Conservation (phyloP, 2,329 filamentous ascomycete species). For the Penicillium sp. region DNA sequence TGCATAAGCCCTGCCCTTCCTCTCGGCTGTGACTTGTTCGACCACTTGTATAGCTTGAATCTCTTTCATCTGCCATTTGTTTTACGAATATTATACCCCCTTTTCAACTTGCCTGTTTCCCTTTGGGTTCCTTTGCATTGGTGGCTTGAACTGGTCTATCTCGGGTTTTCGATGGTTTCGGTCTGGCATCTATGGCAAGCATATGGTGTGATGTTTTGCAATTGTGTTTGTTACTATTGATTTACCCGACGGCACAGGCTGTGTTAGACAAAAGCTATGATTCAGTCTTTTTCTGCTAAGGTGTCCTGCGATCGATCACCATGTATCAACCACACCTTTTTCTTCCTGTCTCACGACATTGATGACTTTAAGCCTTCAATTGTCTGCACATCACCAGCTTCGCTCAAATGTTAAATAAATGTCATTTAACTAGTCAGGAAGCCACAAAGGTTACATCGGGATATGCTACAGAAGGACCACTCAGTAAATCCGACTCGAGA, state of each 20-base stretch:
- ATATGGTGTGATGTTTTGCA: conserved; percentile 2
- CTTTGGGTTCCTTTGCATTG: conserved; percentile 16
- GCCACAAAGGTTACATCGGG: no score
- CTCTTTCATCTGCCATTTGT: conserved; percentile 8
- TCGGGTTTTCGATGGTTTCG: conserved; percentile 5
- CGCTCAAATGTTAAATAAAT: no score
- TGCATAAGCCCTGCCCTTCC: conserved; percentile 9
- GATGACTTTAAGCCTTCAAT: neutral
- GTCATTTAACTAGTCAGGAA: no score
- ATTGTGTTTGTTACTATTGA: neutral
- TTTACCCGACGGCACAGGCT: neutral
- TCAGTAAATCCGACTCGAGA: no score
- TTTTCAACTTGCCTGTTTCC: conserved; percentile 11
- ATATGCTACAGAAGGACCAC: no score
- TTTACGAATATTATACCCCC: neutral
- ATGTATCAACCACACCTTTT: neutral
- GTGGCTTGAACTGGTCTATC: conserved; percentile 6
- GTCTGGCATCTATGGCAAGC: conserved; percentile 1
- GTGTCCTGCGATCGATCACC: neutral
- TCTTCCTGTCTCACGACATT: neutral
- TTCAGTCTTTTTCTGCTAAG: neutral
- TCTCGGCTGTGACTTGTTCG: no score
- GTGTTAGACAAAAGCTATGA: conserved; percentile 1
- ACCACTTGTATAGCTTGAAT: conserved; percentile 17
- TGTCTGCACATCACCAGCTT: neutral